Conservation (phyloP, 192 early-diverging fungal genomes). For the Podila minutissima region DNA sequence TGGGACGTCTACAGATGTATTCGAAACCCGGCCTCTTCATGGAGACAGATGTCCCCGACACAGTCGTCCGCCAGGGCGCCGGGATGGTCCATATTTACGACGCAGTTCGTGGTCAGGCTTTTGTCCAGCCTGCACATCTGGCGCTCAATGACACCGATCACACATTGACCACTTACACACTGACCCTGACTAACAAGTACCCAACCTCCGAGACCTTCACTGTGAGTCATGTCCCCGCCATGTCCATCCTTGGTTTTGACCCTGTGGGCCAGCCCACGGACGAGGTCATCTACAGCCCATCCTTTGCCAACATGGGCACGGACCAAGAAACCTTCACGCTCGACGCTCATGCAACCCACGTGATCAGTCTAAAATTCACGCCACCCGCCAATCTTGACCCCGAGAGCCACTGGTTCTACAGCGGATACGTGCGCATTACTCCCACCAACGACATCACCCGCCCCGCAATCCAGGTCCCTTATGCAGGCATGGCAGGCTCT, state of each 20-base stretch:
- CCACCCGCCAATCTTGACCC: slow-evolving; percentile 41
- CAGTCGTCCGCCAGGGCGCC: slow-evolving; percentile 70
- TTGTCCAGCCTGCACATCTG: slow-evolving; percentile 63
- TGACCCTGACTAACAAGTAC: slow-evolving; percentile 54
- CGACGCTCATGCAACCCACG: slow-evolving; percentile 16
- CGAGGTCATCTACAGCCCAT: slow-evolving; percentile 7
- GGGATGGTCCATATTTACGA: slow-evolving; percentile 78
- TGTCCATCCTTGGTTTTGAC: slow-evolving; percentile 54
- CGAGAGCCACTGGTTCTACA: slow-evolving; percentile 32
- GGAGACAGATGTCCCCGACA: not conserved
- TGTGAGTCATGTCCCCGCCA: slow-evolving; percentile 48
- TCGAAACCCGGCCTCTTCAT: slow-evolving; percentile 20
- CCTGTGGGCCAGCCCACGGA: slow-evolving; percentile 11
- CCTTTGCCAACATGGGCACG: slow-evolving; percentile 36
- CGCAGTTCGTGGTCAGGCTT: slow-evolving; percentile 61
- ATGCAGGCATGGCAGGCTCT: slow-evolving; percentile 45
- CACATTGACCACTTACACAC: slow-evolving; percentile 27
- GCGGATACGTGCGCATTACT: slow-evolving; percentile 11
- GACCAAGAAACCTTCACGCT: slow-evolving; percentile 22
- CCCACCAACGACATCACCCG: slow-evolving; percentile 5
- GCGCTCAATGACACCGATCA: slow-evolving; percentile 64
- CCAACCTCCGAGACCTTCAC: slow-evolving; percentile 28
- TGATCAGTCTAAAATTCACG: slow-evolving; percentile 44
- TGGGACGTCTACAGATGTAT: slow-evolving; percentile 22
- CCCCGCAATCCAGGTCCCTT: slow-evolving; percentile 31